Base-by-base conservation (phyloP, 2,329 filamentous ascomycete genomes). In the Xylariales sp. region DNA sequence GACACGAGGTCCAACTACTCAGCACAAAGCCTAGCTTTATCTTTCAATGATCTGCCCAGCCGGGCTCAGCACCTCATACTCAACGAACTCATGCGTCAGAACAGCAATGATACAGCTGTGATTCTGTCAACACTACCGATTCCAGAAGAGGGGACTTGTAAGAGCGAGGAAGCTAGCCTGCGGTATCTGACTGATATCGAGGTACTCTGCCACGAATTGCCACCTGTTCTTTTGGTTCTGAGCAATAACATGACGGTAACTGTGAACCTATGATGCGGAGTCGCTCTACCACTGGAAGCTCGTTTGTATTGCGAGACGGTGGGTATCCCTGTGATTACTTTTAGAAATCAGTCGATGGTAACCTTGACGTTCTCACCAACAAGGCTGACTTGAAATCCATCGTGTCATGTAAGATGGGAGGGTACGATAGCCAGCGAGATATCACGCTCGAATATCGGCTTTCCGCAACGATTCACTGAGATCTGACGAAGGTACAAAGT, bases 241-340 rank as follows among this genome's bases (percentile, higher is more conserved):
- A 89, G 85, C 62, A 94, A 94, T 62, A 88, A 82, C 55, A 89
- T 94, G 84, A 94, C 87, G 12, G 88, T 94, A 34, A 94, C 85
- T 5, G 85, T 86, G 55, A 86, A 82, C 58, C 62, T 88, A 46
- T 87, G 54, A 51, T 42, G 10, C 16, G 24, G 24, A 8, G 24
- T 8, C 7, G 7, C 8, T n/a, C n/a, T 27, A n/a, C 24, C 7
- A 27, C n/a, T n/a, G n/a, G 24, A 27, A n/a, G 24, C 24, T n/a
- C 7, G 7, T 27, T 27, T 27, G 8, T 27, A 8, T 27, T 8
- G 8, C 24, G n/a, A 27, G 24, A 27, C 24, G n/a, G 24, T 27
- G 8, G n/a, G n/a, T 8, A 27, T 27, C 24, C 24, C 24, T 27
- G 7, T 27, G 24, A 27, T 27, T 27, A n/a, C 24, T n/a, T n/a